Evolutionary conservation across 352 stramenopile genomes (phyloP).

Genomic region (Phytophthora quininea): DNA sequence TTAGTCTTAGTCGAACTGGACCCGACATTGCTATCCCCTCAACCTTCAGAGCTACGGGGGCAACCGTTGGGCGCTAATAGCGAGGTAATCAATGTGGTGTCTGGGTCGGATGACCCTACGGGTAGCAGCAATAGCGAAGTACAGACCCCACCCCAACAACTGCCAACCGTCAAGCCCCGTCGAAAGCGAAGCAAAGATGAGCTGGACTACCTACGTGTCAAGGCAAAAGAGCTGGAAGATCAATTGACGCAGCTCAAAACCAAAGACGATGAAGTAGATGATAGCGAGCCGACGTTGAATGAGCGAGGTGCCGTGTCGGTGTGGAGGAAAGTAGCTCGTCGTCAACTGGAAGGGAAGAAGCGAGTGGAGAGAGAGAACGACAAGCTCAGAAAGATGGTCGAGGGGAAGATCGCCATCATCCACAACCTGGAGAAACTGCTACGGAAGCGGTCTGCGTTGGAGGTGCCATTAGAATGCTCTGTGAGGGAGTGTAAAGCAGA

Average conservation of each 20-base stretch:
- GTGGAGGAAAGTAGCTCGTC: conserved; percentile 39
- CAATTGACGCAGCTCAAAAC: conserved; percentile 35
- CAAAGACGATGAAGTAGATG: conserved; percentile 1
- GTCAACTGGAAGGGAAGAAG: conserved; percentile 39
- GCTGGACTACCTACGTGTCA: conserved; percentile 44
- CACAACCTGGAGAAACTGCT: conserved; percentile 39
- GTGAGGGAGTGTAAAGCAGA: no score
- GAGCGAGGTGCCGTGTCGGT: not conserved
- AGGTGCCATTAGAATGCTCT: conserved; percentile 7
- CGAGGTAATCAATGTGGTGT: no score
- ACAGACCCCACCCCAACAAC: conserved; percentile 1
- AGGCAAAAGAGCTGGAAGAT: conserved; percentile 35
- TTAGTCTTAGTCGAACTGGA: conserved; percentile 5
- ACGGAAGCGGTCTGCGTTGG: conserved; percentile 30
- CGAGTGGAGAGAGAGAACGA: conserved; percentile 41
- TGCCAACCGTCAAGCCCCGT: conserved; percentile 10
- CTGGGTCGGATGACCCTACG: no score
- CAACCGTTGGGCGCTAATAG: not conserved
- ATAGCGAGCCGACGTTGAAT: not conserved
- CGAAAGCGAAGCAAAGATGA: conserved; percentile 48
- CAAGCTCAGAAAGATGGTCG: conserved; percentile 36
- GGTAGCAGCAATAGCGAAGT: conserved; percentile 3
- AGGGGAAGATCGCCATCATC: conserved; percentile 34
- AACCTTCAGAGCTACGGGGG: conserved; percentile 17
- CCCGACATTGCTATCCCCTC: conserved; percentile 13